phyloP scores from a whole-genome alignment of 2,329 filamentous ascomycete species.

The Alternaria rosae region DNA sequence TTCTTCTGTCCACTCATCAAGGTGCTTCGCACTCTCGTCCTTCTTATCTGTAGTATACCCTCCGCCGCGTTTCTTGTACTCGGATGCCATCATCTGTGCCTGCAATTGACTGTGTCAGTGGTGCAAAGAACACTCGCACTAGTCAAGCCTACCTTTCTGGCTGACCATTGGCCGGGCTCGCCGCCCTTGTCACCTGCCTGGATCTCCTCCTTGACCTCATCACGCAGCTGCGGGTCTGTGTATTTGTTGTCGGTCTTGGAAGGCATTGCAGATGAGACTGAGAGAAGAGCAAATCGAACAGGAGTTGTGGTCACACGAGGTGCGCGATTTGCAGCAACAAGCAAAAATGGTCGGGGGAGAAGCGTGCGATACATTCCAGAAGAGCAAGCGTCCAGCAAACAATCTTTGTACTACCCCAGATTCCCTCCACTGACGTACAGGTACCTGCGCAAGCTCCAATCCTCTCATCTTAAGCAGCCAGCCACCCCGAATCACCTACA shows the following conservation, averaged over 20 bases:
- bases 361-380: constrained; percentile 7
- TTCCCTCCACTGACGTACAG: constrained; percentile 22
- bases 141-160: constrained; percentile 51
- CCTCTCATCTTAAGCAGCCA: constrained; percentile 5
- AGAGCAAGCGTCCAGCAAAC: neutral
- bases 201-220: constrained; percentile 58
- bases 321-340: neutral
- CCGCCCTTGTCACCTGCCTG: constrained; percentile 57
- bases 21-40: constrained; percentile 54
- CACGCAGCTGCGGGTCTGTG: constrained; percentile 55
- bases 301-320: neutral
- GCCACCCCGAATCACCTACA: constrained; percentile 17
- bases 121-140: neutral
- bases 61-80: constrained; percentile 59
- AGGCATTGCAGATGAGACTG: constrained; percentile 46
- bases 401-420: constrained; percentile 24
- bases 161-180: constrained; percentile 59
- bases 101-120: constrained; percentile 18
- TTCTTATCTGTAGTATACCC: constrained; percentile 56
- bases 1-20: constrained; percentile 57
- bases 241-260: constrained; percentile 55
- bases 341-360: neutral
- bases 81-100: constrained; percentile 57
- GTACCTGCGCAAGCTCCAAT: constrained; percentile 19
- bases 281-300: neutral